Evolutionary conservation across 257 asterid species (phyloP).

Genomic region (Ilex asprella): DNA sequence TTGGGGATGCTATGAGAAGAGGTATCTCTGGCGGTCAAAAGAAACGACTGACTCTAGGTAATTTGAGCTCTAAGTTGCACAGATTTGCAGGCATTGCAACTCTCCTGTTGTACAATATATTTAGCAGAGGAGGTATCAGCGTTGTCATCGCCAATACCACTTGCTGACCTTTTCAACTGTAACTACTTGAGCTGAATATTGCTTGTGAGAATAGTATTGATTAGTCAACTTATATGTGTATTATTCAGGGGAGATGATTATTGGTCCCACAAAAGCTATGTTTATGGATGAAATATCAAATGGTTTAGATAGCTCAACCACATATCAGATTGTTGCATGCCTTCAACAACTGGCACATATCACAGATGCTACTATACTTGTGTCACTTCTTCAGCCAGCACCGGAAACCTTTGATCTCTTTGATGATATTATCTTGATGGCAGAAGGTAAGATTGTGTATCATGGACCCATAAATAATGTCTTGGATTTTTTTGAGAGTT

Average conservation of each 20-base stretch:
- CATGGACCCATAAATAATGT: slow-evolving; percentile 34
- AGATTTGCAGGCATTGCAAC: too few species aligned
- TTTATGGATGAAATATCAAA: slow-evolving; percentile 55
- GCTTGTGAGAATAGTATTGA: not conserved
- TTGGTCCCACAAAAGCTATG: slow-evolving; percentile 46
- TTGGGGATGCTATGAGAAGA: slow-evolving; percentile 49
- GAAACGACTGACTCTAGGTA: slow-evolving; percentile 54
- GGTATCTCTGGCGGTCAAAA: slow-evolving; percentile 63
- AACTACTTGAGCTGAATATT: not conserved
- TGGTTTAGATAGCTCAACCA: slow-evolving; percentile 52
- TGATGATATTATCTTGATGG: slow-evolving; percentile 44
- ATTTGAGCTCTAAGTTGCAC: too few species aligned
- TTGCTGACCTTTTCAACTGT: not conserved
- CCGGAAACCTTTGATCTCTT: slow-evolving; percentile 54
- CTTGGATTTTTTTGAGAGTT: slow-evolving; percentile 32
- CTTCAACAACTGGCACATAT: slow-evolving; percentile 47
- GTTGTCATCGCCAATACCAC: too few species aligned
- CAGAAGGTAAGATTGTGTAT: slow-evolving; percentile 38
- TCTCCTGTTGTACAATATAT: too few species aligned
- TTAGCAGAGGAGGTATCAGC: too few species aligned
- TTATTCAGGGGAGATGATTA: slow-evolving; percentile 46
- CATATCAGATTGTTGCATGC: slow-evolving; percentile 38
- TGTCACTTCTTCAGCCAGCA: slow-evolving; percentile 56
- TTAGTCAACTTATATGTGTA: not conserved
- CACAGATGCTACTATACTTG: slow-evolving; percentile 41